These are phyloP conservation scores for Chlorociboria aeruginascens DNA, from an alignment of 495 filamentous ascomycete species.

Conservation along the genomic window DNA sequence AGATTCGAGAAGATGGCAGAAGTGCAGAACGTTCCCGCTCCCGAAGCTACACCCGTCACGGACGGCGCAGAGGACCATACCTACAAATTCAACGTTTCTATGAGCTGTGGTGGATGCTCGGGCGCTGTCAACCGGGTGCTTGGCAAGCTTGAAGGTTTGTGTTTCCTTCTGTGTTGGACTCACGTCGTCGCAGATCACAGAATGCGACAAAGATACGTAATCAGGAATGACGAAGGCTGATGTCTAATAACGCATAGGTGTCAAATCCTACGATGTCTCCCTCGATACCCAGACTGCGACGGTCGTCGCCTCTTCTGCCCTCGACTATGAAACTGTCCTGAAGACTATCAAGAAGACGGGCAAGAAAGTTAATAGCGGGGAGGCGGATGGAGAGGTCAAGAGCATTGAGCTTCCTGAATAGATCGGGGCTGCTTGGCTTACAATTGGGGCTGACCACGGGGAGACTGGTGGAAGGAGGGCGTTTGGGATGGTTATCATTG, in stretches of 20 bases:
- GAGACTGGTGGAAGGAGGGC: too few relatives aligned
- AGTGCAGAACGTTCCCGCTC: too few relatives aligned
- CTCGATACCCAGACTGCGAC: slow-evolving; percentile 72
- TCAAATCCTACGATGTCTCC: slow-evolving; percentile 76
- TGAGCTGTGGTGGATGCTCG: slow-evolving; percentile 55
- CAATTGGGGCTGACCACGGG: too few relatives aligned
- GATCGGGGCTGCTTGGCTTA: too few relatives aligned
- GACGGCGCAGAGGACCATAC: slow-evolving; percentile 26
- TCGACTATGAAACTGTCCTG: slow-evolving; percentile 71
- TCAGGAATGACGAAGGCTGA: not conserved
- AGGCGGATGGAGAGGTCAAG: slow-evolving; percentile 42
- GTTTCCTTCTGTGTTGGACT: slow-evolving; percentile 9
- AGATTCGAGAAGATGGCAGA: too few relatives aligned
- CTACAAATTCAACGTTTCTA: slow-evolving; percentile 58
- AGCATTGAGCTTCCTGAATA: slow-evolving; percentile 25
- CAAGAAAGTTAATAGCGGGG: slow-evolving; percentile 70
- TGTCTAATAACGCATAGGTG: slow-evolving; percentile 41
- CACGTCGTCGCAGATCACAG: not conserved
- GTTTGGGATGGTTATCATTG: too few relatives aligned
- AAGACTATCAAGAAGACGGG: slow-evolving; percentile 90
- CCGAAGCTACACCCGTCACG: too few relatives aligned
- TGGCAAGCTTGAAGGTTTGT: slow-evolving; percentile 79
- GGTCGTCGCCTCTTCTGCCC: slow-evolving; percentile 47
- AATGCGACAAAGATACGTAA: not conserved
- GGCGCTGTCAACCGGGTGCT: slow-evolving; percentile 74